Evolutionary conservation across 1,284 basidiomycete species (phyloP), one percentile per base, ranked within the genome.

Genomic region (Porogramme epimiltina): DNA sequence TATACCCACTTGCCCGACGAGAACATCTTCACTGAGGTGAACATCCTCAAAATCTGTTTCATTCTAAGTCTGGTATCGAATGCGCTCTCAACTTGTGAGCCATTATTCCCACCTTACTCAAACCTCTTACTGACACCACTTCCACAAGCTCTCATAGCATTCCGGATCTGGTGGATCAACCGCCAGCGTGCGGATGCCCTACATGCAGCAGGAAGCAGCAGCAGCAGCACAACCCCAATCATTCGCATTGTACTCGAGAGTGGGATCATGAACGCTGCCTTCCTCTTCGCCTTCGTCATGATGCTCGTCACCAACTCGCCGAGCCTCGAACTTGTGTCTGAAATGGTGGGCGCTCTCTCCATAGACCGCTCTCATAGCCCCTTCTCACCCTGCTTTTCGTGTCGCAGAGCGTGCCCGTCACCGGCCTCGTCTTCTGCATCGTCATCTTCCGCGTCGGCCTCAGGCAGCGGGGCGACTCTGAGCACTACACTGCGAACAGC

Each of bases 201-300:
- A n/a, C 26, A 47, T 37, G 15, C 36, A 4, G 24, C 39, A 25
- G 41, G 34, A 16, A 18, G 8, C 24, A 20, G 26, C 23, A 23
- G 42, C 10, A 22, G 39, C 25, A 40, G 28, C 6, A 42, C 56
- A 3, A 47, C 45, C 15, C 59, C 59, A 2, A 41, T 61, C 33
- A 16, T 59, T 3, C 44, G 49, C 20, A 61, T 61, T 25, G 36
- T 61, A 37, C 47, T 61, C 33, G 59, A 61, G 45, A 56, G 54
- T 36, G 57, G 57, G 13, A 38, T 49, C 8, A 47, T 61, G 28
- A 61, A 59, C 37, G 59, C 55, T 15, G 52, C 52, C 4, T 59
- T 55, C 45, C 47, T 61, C 24, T 53, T 59, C 42, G 57, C 50
- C 13, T 56, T 51, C 26, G 49, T 49, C 22, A 47, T 56, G 34